Conservation (phyloP, 1,284 basidiomycete species). For the Waitea zeae region DNA sequence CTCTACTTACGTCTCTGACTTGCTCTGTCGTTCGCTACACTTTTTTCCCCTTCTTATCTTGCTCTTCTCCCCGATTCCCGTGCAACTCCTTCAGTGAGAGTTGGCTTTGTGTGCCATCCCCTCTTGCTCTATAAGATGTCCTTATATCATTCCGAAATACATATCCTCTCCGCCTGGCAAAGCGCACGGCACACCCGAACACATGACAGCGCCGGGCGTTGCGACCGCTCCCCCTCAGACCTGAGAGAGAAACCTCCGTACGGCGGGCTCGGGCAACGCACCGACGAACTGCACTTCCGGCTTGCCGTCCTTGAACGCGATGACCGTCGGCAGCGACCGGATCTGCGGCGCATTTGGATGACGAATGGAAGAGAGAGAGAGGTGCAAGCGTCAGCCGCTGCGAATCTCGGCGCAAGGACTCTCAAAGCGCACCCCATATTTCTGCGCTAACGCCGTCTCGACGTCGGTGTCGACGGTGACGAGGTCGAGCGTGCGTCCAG, state of each 20-base stretch:
- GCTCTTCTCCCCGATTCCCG: no score
- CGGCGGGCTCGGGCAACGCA: slow-evolving; percentile 28
- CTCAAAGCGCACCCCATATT: slow-evolving; percentile 27
- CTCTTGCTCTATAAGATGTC: no score
- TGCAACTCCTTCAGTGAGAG: no score
- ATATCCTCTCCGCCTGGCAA: no score
- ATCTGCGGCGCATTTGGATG: slow-evolving; percentile 23
- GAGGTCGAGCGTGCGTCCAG: slow-evolving; percentile 40
- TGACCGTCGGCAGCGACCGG: slow-evolving; percentile 49
- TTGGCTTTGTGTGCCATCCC: no score
- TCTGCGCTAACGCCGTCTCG: slow-evolving; percentile 26
- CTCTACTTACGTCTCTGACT: no score
- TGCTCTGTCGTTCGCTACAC: no score
- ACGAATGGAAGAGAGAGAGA: neutral
- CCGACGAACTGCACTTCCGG: slow-evolving; percentile 40
- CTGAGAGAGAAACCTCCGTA: slow-evolving; percentile 30
- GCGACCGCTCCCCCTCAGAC: neutral
- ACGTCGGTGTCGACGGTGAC: slow-evolving; percentile 51
- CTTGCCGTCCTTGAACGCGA: slow-evolving; percentile 48
- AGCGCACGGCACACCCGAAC: no score
- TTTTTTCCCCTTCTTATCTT: neutral
- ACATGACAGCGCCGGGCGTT: no score
- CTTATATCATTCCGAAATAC: no score
- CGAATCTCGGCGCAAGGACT: slow-evolving; percentile 1
- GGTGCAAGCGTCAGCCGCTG: neutral